Evolutionary conservation across 208 protist species (phyloP).

Genomic region (Vickermania ingenoplastis): DNA sequence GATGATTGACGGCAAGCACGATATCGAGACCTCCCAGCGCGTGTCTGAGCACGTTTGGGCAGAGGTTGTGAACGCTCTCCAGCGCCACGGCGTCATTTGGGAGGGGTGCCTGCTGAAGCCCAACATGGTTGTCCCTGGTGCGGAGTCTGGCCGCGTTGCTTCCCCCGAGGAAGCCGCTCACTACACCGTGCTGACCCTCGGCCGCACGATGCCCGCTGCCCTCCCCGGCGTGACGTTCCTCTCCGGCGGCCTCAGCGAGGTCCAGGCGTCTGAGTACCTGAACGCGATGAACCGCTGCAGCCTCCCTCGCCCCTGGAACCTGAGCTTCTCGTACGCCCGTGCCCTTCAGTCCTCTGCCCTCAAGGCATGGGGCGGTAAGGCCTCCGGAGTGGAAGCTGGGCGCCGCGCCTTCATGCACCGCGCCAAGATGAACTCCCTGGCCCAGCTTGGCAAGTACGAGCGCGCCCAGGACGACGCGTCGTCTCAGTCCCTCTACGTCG

Average conservation of each 20-base stretch:
- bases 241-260: slow-evolving; percentile 94
- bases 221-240: slow-evolving; percentile 93
- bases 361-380: slow-evolving; percentile 91
- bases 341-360: slow-evolving; percentile 90
- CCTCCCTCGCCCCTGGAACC: slow-evolving; percentile 68
- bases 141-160: slow-evolving; percentile 47
- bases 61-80: slow-evolving; percentile 68
- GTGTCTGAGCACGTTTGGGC: slow-evolving; percentile 83
- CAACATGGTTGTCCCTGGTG: slow-evolving; percentile 94
- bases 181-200: slow-evolving; percentile 85
- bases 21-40: slow-evolving; percentile 74
- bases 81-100: slow-evolving; percentile 91
- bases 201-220: slow-evolving; percentile 90
- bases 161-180: slow-evolving; percentile 78
- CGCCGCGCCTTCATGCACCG: slow-evolving; percentile 70
- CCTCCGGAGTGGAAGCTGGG: slow-evolving; percentile 10
- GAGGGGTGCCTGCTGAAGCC: slow-evolving; percentile 96
- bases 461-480: slow-evolving; percentile 59
- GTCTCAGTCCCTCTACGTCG: slow-evolving; percentile 80
- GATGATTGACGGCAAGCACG: slow-evolving; percentile 94
- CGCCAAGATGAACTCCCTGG: slow-evolving; percentile 73
- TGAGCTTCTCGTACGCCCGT: slow-evolving; percentile 94
- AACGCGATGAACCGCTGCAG: slow-evolving; percentile 90
- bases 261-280: slow-evolving; percentile 93
- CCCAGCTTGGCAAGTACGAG: slow-evolving; percentile 70